Conservation (phyloP, 2,329 filamentous ascomycete species). For the Chaetomiaceae sp. region DNA sequence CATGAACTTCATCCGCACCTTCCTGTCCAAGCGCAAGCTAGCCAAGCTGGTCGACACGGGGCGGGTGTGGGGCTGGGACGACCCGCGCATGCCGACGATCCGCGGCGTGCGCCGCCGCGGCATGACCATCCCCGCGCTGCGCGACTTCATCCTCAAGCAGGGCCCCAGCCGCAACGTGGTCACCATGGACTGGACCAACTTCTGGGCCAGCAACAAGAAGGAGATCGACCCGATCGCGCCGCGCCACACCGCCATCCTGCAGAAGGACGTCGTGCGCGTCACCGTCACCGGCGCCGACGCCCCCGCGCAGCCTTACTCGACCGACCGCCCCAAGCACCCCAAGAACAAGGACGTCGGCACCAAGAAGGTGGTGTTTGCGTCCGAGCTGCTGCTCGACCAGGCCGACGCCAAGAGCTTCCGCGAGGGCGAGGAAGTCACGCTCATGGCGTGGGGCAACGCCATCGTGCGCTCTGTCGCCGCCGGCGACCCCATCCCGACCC, state of each 20-base stretch:
- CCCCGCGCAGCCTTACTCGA: conserved; percentile 54
- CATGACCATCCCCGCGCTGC: conserved; percentile 70
- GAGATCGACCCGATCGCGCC: conserved; percentile 72
- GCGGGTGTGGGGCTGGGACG: conserved; percentile 77
- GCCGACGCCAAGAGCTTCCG: conserved; percentile 76
- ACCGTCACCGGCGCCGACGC: conserved; percentile 63
- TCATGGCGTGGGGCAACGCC: conserved; percentile 96
- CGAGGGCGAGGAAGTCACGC: conserved; percentile 82
- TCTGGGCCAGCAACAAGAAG: conserved; percentile 73
- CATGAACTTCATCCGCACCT: conserved; percentile 77
- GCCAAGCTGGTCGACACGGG: conserved; percentile 74
- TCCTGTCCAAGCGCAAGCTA: conserved; percentile 80
- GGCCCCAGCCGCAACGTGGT: conserved; percentile 79
- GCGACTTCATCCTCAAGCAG: conserved; percentile 80
- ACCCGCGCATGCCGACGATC: conserved; percentile 80
- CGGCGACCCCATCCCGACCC: conserved; percentile 53
- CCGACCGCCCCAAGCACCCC: conserved; percentile 78
- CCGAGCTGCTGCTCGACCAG: conserved; percentile 75
- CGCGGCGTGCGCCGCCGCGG: conserved; percentile 72
- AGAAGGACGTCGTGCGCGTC: conserved; percentile 65
- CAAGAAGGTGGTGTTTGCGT: conserved; percentile 78
- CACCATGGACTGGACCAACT: conserved; percentile 73
- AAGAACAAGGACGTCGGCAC: conserved; percentile 82
- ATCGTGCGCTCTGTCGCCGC: conserved; percentile 61
- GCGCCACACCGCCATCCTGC: conserved; percentile 65